Evolutionary conservation across 176 grass and related monocot species (phyloP), one percentile per base, ranked within the genome.

Genomic region (Zizania latifolia): DNA sequence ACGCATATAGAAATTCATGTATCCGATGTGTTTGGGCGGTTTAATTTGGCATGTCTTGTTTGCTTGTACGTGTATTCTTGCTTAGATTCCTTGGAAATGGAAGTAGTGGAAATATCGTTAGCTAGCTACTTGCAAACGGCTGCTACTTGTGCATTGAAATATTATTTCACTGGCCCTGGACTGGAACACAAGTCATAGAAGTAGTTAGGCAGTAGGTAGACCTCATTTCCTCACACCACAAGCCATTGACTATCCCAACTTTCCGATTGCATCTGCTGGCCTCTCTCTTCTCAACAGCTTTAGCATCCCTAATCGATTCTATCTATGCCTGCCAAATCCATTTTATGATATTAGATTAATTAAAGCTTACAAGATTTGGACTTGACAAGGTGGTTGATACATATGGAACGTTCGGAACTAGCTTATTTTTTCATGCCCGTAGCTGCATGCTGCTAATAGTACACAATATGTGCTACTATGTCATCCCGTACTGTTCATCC

Each of bases 181-280:
- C n/a, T n/a, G n/a, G 70, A 77, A 86, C 58, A 81, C 19, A 92
- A 92, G 86, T 92, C 86, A 67, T 65, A 22, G 7, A 86, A 69
- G 89, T 92, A 89, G 86, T 89, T 92, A 92, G 71, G 4, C 38
- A 81, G 81, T 92, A 92, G 86, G 90, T 92, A 86, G 75, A 68
- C 45, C 59, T 72, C 84, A 33, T 70, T 77, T 83, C 70, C 83
- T 62, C 48, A 77, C 81, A 31, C 65, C 64, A 74, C 86, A 92
- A 89, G 83, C 48, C 43, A 89, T 85, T 92, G 86, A 83, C 79
- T 61, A 79, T 51, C 65, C 62, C 24, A 46, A 8, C 40, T 22
- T 14, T 21, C 57, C 74, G 21, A 71, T 43, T 68, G 62, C 29
- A 27, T 44, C 50, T 37, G 21, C 48, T 8, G 68, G 46, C 39